Evolutionary conservation across 2,329 filamentous ascomycete genomes (phyloP), one percentile per base, ranked within the genome.

Genomic region (Fusarium austroafricanum): DNA sequence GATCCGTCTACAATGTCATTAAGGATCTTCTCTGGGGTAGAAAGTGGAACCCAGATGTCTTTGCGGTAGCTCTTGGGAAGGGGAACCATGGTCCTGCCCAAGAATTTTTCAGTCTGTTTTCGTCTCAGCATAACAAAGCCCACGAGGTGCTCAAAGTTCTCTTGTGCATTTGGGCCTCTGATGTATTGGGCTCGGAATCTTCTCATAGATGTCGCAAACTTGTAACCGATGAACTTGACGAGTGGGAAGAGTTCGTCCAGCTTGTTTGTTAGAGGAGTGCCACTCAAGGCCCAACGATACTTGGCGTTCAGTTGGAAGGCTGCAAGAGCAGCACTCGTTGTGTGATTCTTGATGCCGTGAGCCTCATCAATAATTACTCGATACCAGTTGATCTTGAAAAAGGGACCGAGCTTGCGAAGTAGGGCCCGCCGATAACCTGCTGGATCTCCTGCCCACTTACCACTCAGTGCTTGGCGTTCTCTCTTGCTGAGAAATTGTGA

Each of bases 341-440:
- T 56, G 8, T 80, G 75, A 29, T 87, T 88, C 62, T 88, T 88
- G 61, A 89, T 87, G 0, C 68, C 69, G 49, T 89, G 86, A 0
- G 83, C 86, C 68, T 89, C 87, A 44, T 89, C 87, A 0, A 89
- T 75, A 2, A 89, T 80, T 5, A 89, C 61, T 2, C 88, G 77
- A 39, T 84, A 81, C 78, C 82, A 87, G 0, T 78, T 73, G 5
- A 82, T 68, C 0, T 79, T 8, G 29, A 73, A 75, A 0, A 79
- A 26, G 0, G 0, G 0, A 0, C 73, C 70, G 0, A 31, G 3
- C 0, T 45, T 0, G 87, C 85, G n/a, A 80, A 86, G 81, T 5
- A 80, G 71, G 0, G 78, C 46, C 1, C 72, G 61, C 2, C 75
- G 69, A 8, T 71, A 82, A 0, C 73, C 61, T 0, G 68, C 18